These are phyloP conservation scores for Spergularia azorica DNA, from an alignment of 179 eudicot genomes.

Conservation along the genomic window DNA sequence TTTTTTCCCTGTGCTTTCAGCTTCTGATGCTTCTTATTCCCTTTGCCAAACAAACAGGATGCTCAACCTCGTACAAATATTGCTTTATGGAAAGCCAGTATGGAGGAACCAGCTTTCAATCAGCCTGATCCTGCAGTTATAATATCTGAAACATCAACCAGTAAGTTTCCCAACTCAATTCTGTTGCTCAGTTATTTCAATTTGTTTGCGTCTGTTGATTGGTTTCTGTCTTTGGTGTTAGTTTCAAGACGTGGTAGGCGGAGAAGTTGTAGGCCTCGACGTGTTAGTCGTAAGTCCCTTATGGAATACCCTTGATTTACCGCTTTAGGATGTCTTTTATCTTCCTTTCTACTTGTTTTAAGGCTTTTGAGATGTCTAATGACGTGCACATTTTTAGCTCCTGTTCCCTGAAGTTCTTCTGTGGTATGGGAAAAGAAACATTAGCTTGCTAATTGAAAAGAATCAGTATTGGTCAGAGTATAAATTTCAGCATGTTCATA, in stretches of 20 bases:
- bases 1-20: not conserved
- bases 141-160: conserved; percentile 61
- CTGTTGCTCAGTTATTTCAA: conserved; percentile 4
- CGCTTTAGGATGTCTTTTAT: conserved; percentile 15
- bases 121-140: conserved; percentile 76
- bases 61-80: conserved; percentile 80
- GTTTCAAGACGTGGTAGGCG: conserved; percentile 71
- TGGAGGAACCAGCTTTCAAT: conserved; percentile 77
- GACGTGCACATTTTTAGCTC: not conserved
- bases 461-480: too few relatives aligned
- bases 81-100: conserved; percentile 83
- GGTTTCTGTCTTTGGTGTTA: conserved; percentile 48
- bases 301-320: conserved; percentile 27
- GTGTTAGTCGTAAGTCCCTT: conserved; percentile 68
- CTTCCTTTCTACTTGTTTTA: not conserved
- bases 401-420: not conserved
- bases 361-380: not conserved
- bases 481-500: too few relatives aligned
- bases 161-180: conserved; percentile 43
- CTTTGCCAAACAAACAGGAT: conserved; percentile 48
- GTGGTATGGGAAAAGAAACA: too few relatives aligned
- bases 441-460: too few relatives aligned
- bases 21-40: conserved; percentile 1
- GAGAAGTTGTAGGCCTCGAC: conserved; percentile 65
- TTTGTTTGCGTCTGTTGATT: conserved; percentile 31